Percentiles rank a stretch among this genome's conserved stretches.
Conservation (phyloP, 2,329 filamentous ascomycete species). For the Lachnellula cervina region DNA sequence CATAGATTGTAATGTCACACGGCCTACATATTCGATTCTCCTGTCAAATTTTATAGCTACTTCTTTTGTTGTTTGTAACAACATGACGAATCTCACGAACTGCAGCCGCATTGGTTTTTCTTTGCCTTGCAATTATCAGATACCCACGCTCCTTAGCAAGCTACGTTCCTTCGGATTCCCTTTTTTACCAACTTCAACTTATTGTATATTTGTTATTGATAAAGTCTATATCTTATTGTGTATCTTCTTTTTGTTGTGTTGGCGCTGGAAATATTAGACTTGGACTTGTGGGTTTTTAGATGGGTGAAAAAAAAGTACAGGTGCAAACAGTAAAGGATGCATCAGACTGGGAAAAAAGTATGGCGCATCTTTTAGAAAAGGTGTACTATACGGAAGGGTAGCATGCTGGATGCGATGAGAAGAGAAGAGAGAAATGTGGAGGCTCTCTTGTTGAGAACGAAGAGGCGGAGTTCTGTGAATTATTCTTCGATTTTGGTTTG, state of each 20-base stretch:
- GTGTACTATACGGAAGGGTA: not conserved
- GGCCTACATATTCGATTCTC: constrained; percentile 1
- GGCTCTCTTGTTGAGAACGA: not conserved
- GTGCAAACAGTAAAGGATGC: not conserved
- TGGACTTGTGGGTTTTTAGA: constrained; percentile 1
- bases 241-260: constrained; percentile 6
- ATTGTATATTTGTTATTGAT: constrained; percentile 5
- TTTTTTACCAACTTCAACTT: constrained; percentile 4
- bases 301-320: not conserved
- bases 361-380: not conserved
- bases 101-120: not conserved
- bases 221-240: constrained; percentile 11
- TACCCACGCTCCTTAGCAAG: constrained; percentile 29
- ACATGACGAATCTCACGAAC: constrained; percentile 13
- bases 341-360: not conserved
- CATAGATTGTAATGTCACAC: constrained; percentile 6
- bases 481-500: not conserved
- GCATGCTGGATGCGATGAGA: not conserved
- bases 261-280: not conserved
- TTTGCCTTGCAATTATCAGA: constrained; percentile 3
- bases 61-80: constrained; percentile 5
- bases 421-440: too few relatives aligned
- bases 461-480: not conserved
- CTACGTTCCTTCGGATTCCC: constrained; percentile 15
- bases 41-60: constrained; percentile 1